Evolutionary conservation across 2,329 filamentous ascomycete genomes (phyloP).

Genomic region (Spiromastix sp.): DNA sequence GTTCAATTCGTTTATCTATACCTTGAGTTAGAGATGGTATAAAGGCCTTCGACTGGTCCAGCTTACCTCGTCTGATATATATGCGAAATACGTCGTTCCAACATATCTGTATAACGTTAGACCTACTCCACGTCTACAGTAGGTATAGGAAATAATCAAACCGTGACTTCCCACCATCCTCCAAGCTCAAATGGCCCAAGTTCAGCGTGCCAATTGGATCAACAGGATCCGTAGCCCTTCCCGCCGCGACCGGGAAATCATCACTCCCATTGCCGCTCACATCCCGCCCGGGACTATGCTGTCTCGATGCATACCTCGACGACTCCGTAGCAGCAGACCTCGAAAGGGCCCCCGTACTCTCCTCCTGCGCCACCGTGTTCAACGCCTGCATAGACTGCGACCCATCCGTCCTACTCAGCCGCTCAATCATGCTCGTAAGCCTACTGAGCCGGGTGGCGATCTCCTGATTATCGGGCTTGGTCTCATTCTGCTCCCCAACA

Average conservation of each 20-base stretch:
- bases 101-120: conserved; percentile 27
- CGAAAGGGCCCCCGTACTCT: not conserved
- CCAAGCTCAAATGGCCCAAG: conserved; percentile 32
- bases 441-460: conserved; percentile 35
- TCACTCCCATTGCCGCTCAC: conserved; percentile 25
- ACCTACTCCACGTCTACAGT: too few relatives aligned
- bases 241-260: conserved; percentile 33
- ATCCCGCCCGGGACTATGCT: conserved; percentile 24
- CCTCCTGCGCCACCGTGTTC: conserved; percentile 5
- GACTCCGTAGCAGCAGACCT: conserved; percentile 1
- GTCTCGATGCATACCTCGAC: conserved; percentile 5
- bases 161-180: conserved; percentile 32
- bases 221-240: conserved; percentile 31
- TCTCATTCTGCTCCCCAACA: too few relatives aligned
- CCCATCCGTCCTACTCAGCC: conserved; percentile 26
- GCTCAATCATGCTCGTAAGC: conserved; percentile 35
- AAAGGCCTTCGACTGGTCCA: not conserved
- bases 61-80: conserved; percentile 33
- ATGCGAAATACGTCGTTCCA: conserved; percentile 36
- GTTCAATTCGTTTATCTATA: conserved; percentile 34
- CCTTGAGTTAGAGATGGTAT: conserved; percentile 9
- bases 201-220: conserved; percentile 33
- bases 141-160: conserved; percentile 5
- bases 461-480: conserved; percentile 24
- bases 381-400: conserved; percentile 14